Evolutionary conservation across 257 asterid genomes (phyloP), one percentile per base, ranked within the genome.

Genomic region (Nicotiana otophora): DNA sequence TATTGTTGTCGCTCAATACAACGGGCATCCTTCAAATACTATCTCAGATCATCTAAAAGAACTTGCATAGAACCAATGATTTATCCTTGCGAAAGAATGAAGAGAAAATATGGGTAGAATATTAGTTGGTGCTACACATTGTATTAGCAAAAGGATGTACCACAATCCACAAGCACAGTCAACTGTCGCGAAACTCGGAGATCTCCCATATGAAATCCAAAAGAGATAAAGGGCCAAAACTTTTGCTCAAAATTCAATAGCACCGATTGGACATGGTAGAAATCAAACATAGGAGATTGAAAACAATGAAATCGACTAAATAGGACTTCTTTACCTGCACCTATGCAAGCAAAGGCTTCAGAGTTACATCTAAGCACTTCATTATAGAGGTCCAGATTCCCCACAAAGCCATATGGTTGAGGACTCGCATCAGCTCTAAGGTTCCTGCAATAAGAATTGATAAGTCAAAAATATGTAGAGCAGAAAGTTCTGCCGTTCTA

Each of bases 331-430:
- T 90, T 94, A 93, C 97, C 98, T 91, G 95, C 93, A 85, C 83
- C 77, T 23, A 51, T 84, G 81, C 83, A 86, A 81, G 88, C 92
- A 85, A 91, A 90, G 82, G 97, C 92, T 81, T 90, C 92, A 60
- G 98, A 85, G 83, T 91, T 92, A 64, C 87, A 92, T 81, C 91
- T 87, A 83, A 96, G 85, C 83, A 94, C 94, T 90, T 90, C 97
- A 83, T 91, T 89, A 84, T 84, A 86, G 80, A 89, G 90, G 82
- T 84, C 89, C 61, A 85, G 89, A 83, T 90, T 91, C 80, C 93
- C 97, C 77, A 75, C 85, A 39, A 86, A 84, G 42, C 88, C 92
- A 66, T 81, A 72, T 14, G 84, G 82, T 80, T 86, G 90, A 76
- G 83, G 84, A 85, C 77, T 83, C 84, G 84, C 94, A 85, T 91